These are phyloP conservation scores for Arachnopeziza araneosa DNA, from an alignment of 2,329 filamentous ascomycete genomes.

Conservation along the genomic window DNA sequence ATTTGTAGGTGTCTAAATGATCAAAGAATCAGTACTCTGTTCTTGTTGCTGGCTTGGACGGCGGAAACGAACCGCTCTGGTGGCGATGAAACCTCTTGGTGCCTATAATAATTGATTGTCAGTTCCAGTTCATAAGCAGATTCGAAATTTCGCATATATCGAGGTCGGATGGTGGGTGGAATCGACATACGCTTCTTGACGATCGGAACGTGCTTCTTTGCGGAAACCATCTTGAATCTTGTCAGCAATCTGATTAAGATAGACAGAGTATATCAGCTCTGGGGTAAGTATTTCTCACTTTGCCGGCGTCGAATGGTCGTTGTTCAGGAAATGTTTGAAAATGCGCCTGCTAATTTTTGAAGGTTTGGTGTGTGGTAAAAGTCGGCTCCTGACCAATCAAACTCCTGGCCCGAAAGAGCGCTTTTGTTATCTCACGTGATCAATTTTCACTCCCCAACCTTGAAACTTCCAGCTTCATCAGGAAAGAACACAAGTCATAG, in stretches of 20 bases:
- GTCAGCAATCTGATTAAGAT: background rate
- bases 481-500: too few relatives aligned
- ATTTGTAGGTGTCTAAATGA: constrained; percentile 70
- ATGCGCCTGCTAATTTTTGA: background rate
- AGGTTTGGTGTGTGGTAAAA: background rate
- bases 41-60: background rate
- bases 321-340: background rate
- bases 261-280: background rate
- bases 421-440: background rate
- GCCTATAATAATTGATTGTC: constrained; percentile 51
- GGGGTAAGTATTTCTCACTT: background rate
- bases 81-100: constrained; percentile 94
- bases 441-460: background rate
- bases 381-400: background rate
- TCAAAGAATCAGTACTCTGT: background rate
- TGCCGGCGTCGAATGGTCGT: background rate
- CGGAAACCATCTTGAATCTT: constrained; percentile 78
- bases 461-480: too few relatives aligned
- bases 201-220: constrained; percentile 99
- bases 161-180: constrained; percentile 2
- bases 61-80: constrained; percentile 58
- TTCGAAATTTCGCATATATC: background rate
- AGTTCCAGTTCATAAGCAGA: background rate
- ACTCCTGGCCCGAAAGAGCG: too few relatives aligned
- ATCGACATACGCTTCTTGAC: constrained; percentile 97